Base-by-base conservation (phyloP, 106 monocot genomes). In the Dendrobium catenatum region DNA sequence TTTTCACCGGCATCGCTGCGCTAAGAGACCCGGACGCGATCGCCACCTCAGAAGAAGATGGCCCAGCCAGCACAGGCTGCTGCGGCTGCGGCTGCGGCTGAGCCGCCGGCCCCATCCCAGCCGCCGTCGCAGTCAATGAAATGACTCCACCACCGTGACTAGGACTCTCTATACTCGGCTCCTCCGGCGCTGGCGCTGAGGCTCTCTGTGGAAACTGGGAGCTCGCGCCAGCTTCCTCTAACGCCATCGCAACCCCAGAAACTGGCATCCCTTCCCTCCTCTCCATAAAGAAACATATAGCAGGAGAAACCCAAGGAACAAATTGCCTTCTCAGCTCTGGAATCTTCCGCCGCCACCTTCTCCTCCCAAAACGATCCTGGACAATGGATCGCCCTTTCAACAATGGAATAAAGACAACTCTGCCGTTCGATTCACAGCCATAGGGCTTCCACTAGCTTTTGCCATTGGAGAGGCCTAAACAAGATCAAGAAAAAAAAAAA, bases 261-360 rank as follows among this genome's bases (percentile, higher is more conserved):
- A 40, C 59, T 13, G 67, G n/a, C n/a, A 47, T 80, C 48, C 17
- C 84, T 61, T 82, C 83, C 48, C 73, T 86, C 40, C 64, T 79
- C 31, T 85, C 89, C 89, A 89, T 89, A 46, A 76, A 77, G 77
- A 78, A 59, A 79, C 75, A 44, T 61, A 68, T 42, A 55, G 54
- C 40, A 26, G 31, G 72, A 59, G 3, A 15, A 43, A 68, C 15
- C 46, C 58, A 13, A 66, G 22, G 5, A 42, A 42, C 1, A n/a
- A 3, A 13, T n/a, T 22, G 42, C 37, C 40, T 72, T 41, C 8
- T 77, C 49, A 49, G 22, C 42, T 10, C 27, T 9, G 27, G 29
- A 24, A 29, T 26, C 41, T 11, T 42, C 24, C 41, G 27, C 42
- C 42, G 11, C 43, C 80, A 11, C 67, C 80, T 22, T 17, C 26